Evolutionary conservation across 2,329 filamentous ascomycete species (phyloP).

Genomic region (Microdochium nivale): DNA sequence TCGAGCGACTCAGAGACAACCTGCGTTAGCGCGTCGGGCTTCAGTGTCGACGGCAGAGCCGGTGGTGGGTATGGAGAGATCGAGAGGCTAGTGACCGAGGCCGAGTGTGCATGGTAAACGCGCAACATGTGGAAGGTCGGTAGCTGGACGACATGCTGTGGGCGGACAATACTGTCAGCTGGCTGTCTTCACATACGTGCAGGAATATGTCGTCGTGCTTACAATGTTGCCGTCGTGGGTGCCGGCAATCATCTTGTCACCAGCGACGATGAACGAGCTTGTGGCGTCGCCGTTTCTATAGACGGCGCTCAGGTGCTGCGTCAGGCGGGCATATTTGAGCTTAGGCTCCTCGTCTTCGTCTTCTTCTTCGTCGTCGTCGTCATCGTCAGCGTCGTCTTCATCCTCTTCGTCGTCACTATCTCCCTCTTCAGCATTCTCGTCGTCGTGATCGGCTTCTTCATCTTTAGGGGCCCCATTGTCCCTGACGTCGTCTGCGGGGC

Average conservation of each 20-base stretch:
- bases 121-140: constrained; percentile 74
- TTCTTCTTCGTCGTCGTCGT: constrained; percentile 64
- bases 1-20: constrained; percentile 23
- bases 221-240: constrained; percentile 97
- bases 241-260: constrained; percentile 95
- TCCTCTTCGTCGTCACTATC: constrained; percentile 34
- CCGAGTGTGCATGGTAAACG: constrained; percentile 86
- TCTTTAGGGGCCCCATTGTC: constrained; percentile 2
- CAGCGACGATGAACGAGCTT: constrained; percentile 79
- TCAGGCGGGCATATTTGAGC: constrained; percentile 86
- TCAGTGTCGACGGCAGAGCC: constrained; percentile 37
- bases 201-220: constrained; percentile 28
- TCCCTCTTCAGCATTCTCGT: constrained; percentile 14
- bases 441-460: constrained; percentile 6
- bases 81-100: constrained; percentile 82
- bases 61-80: constrained; percentile 78
- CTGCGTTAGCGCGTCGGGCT: constrained; percentile 28
- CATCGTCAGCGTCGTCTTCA: constrained; percentile 42
- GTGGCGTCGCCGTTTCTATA: constrained; percentile 96
- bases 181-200: background rate
- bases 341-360: constrained; percentile 90
- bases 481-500: constrained; percentile 6
- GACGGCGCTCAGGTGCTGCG: constrained; percentile 66
- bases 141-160: constrained; percentile 74
- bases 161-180: constrained; percentile 2